Base-by-base conservation (phyloP, 352 stramenopile genomes). In the Pythium sukuiense region DNA sequence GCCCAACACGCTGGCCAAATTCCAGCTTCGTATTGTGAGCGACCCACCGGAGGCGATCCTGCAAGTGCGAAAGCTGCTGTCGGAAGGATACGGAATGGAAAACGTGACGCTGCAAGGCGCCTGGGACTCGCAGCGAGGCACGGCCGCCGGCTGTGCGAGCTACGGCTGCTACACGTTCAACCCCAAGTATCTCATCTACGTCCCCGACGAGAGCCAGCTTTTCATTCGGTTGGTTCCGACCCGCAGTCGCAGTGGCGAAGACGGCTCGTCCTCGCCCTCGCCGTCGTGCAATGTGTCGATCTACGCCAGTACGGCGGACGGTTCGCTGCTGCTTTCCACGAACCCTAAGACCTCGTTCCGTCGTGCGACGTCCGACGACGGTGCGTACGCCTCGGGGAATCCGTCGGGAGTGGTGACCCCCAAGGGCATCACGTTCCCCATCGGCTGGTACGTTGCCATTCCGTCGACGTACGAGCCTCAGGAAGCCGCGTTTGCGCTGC, bases 161-260 rank as follows among this genome's bases (percentile, higher is more conserved):
- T 93, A 89, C 62, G 85, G 85, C 16, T 88, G 84, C 65, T 95
- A 93, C 63, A 91, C 80, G 6, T 89, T 90, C 67, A 93, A 95
- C 65, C 85, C 87, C 26, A 87, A 83, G 63, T 92, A 83, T 61
- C 76, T 95, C 32, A 67, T 93, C 35, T 74, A 83, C 49, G 69
- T 92, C 5, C 61, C 69, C 0, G 71, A 78, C 32, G 75, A 89
- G 32, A 88, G 70, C 24, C 61, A 79, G 9, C 61, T 92, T 13
- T 83, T 93, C 41, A 76, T 71, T 43, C 83, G 83, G 4, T 70
- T 93, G 12, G 58, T 87, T 45, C 57, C 80, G 2, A 37, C 72
- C 18, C 68, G 77, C 1, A 48, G 60, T n/a, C 59, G 63, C 37
- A 52, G 29, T n/a, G 59, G 65, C 11, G 24, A 50, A 39, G 24